Base-by-base conservation (phyloP, 768 basidiomycete species). In the Paxillus ammoniavirescens region DNA sequence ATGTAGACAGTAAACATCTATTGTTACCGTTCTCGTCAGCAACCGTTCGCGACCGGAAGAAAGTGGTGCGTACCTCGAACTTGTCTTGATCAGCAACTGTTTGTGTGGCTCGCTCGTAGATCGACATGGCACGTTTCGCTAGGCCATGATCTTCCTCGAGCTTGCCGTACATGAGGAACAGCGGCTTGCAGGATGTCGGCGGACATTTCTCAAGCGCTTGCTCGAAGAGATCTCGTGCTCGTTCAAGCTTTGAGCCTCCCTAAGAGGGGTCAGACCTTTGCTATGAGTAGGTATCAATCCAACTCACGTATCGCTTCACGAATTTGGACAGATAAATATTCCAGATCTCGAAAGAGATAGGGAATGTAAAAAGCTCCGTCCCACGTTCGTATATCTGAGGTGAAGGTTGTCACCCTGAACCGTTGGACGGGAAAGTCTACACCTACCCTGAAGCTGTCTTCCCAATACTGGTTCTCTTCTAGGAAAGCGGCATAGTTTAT, bases 251-350 rank as follows among this genome's bases (percentile, higher is more conserved):
- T 41, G 87, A 80, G 5, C 97, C 97, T 31, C 90, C 93, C 92
- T 95, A 50, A 10, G 36, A 43, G 47, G 48, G 23, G 21, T 63
- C 17, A 52, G 49, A 5, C 47, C 36, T 40, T 36, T 28, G 42
- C 43, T 26, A 33, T 12, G 18, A 31, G 10, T n/a, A 44, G 26
- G 26, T 14, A 57, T 37, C 38, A 42, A 54, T 18, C 42, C 42
- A 6, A 79, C 89, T 67, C 62, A 95, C 93, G 72, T 95, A 98
- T 73, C 97, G 90, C 72, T 93, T 94, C 54, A 95, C 82, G 68
- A 99, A 99, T 72, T 98, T 98, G 42, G 92, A 87, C 17, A 99
- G 74, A 70, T 98, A 99, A 49, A 97, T 97, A 69, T 99, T 98
- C 96, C 97, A 98, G 58, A 99, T 86, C 72, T 99, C 97, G 70